Evolutionary conservation across 2,329 filamentous ascomycete genomes (phyloP), one percentile per base, ranked within the genome.

Genomic region (Raffaelea deltoideospora): DNA sequence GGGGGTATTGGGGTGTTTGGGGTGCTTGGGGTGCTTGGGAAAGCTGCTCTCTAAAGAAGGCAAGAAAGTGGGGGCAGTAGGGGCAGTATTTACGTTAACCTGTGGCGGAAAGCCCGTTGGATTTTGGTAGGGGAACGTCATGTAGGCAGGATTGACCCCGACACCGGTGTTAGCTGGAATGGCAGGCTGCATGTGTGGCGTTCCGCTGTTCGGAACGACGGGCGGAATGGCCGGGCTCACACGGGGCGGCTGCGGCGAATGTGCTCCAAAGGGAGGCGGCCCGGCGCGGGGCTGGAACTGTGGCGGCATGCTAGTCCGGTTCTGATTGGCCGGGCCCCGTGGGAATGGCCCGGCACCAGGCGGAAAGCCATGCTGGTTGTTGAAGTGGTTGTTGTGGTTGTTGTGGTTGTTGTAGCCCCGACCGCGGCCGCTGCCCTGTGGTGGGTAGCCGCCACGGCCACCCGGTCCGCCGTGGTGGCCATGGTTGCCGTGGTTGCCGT

Each of bases 101-200:
- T 37, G 41, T 2, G 43, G 43, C 19, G 43, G 43, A 33, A 39
- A 45, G 9, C 43, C 43, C 7, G 33, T 5, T 13, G 43, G 10
- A 15, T 34, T 36, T 17, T 31, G 27, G 31, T 42, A 43, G 9
- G 27, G 24, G 23, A 36, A 33, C 23, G 10, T 23, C 26, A 44
- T 35, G 26, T 68, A 41, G 69, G 66, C 40, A 67, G 66, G 14
- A 31, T 11, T 32, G 23, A 33, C 37, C 17, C 33, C 33, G 11
- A 21, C 27, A 17, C 31, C 30, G 56, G 67, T 67, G 58, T 82
- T 80, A 2, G 41, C 33, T 34, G 80, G 69, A 55, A 85, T 76
- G 34, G 69, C 69, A 30, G 67, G 63, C 39, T 54, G 69, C 76
- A 76, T 76, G 61, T 79, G 74, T 43, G 82, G 77, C 22, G 78